Percentiles rank a stretch among this genome's conserved stretches.
Conservation (phyloP, 495 filamentous ascomycete genomes). For the Penicillium coffeae region DNA sequence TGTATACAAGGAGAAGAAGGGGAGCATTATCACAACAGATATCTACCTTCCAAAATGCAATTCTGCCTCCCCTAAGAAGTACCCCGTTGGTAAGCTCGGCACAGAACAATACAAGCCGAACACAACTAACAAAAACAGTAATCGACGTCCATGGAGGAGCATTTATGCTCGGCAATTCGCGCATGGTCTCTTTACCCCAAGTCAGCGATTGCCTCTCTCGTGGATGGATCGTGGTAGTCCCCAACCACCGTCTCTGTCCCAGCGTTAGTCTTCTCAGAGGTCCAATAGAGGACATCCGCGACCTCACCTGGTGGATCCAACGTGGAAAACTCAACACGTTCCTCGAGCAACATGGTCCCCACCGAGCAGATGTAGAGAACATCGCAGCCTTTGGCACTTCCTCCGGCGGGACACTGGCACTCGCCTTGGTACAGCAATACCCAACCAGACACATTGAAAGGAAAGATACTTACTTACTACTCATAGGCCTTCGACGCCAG, state of each 20-base stretch:
- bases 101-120: no score
- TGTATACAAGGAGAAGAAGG: constrained; percentile 26
- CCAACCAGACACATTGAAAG: not conserved
- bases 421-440: constrained; percentile 23
- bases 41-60: constrained; percentile 26
- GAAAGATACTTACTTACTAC: constrained; percentile 4
- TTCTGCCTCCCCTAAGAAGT: constrained; percentile 7
- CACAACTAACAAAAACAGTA: constrained; percentile 14
- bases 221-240: constrained; percentile 36
- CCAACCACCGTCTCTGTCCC: constrained; percentile 34
- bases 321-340: constrained; percentile 17
- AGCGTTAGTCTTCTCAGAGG: constrained; percentile 27
- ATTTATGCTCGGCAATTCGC: constrained; percentile 36
- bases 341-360: constrained; percentile 9
- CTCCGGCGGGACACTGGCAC: constrained; percentile 27
- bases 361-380: constrained; percentile 23
- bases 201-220: constrained; percentile 32
- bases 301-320: constrained; percentile 28
- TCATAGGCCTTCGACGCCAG: constrained; percentile 30
- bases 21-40: constrained; percentile 30
- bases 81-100: constrained; percentile 24
- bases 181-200: constrained; percentile 30
- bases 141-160: constrained; percentile 39
- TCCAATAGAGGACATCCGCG: constrained; percentile 28
- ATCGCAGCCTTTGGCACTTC: constrained; percentile 35